Evolutionary conservation across 2,329 filamentous ascomycete species (phyloP), one percentile per base, ranked within the genome.

Genomic region (Penicillium sp.): DNA sequence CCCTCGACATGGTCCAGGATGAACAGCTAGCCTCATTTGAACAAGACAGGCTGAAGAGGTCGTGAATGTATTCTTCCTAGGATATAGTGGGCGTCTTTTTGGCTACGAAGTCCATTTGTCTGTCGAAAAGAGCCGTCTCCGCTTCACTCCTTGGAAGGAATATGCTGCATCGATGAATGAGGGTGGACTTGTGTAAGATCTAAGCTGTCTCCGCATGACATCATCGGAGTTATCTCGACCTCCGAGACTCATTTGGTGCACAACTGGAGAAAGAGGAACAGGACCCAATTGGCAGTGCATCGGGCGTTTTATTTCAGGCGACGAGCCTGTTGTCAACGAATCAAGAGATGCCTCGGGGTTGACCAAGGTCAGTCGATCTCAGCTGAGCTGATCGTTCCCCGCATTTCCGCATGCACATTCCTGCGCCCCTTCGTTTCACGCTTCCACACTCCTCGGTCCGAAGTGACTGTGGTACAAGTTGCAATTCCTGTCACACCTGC

Each of bases 151-250:
- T 29, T 29, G 7, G 6, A 29, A 2, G 28, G 6, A 29, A 9
- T 29, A 2, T 10, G 28, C 9, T 29, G 28, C 28, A 7, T 7
- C 28, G n/a, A n/a, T n/a, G 6, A 29, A 7, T 29, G 10, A 29
- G 28, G 10, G 9, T 29, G 28, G 6, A 29, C 28, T 10, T 29
- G 10, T 28, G 18, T 10, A 31, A 28, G 21, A 33, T 33, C 28
- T 3, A 21, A 46, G 31, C 15, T 13, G 33, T 50, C 54, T 59
- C 61, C 58, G 58, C 56, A 63, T 63, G 61, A 63, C 59, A 59
- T 63, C 61, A 63, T 62, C 52, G 47, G 33, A 26, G 6, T 41
- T 18, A 47, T 31, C 41, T 41, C 38, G 18, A 41, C 9, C 23
- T 24, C 18, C 38, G n/a, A 36, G 6, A 6, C 4, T 36, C 33